Evolutionary conservation across 1,139 yeast species (phyloP).

Genomic region (Geotrichum fermentans): DNA sequence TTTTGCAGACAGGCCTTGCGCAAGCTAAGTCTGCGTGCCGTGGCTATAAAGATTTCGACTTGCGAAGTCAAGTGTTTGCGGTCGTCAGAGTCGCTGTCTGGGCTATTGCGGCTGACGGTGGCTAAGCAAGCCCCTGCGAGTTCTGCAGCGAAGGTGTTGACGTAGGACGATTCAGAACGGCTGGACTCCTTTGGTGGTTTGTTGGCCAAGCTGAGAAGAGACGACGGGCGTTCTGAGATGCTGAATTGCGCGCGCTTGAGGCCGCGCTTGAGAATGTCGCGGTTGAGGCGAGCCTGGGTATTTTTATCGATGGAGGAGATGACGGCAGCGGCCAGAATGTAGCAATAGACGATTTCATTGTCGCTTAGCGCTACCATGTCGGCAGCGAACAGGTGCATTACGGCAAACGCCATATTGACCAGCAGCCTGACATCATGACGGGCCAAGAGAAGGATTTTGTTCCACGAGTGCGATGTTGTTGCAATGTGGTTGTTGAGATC

Average conservation of each 20-base stretch:
- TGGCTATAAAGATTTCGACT: conserved; percentile 10
- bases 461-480: conserved; percentile 16
- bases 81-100: background rate
- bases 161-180: conserved; percentile 8
- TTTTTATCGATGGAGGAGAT: conserved; percentile 13
- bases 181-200: conserved; percentile 16
- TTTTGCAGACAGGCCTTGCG: conserved; percentile 15
- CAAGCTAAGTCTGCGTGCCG: conserved; percentile 10
- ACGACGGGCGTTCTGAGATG: conserved; percentile 16
- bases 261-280: conserved; percentile 16
- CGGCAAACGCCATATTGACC: conserved; percentile 19
- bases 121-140: background rate
- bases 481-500: conserved; percentile 14
- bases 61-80: conserved; percentile 4
- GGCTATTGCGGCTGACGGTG: background rate
- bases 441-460: conserved; percentile 14
- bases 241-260: conserved; percentile 18
- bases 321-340: conserved; percentile 20
- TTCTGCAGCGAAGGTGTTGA: conserved; percentile 8
- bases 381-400: conserved; percentile 20
- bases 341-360: conserved; percentile 20
- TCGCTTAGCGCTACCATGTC: conserved; percentile 18
- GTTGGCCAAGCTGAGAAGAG: conserved; percentile 5
- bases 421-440: conserved; percentile 14
- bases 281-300: conserved; percentile 4